Evolutionary conservation across 768 basidiomycete genomes (phyloP).

Genomic region (Calocybe indica): DNA sequence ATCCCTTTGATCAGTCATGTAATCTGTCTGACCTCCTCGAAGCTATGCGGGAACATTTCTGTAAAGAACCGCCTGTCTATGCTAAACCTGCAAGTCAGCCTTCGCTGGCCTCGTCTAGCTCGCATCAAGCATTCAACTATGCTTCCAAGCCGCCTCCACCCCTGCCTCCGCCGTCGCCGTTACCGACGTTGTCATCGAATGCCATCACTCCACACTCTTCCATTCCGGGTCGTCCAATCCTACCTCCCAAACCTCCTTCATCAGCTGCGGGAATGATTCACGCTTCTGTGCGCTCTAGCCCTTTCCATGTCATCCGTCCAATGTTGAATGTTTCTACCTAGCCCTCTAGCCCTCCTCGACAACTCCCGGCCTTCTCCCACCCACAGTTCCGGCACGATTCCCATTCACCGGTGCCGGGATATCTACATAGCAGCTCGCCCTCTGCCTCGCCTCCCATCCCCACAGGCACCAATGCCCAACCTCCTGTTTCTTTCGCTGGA

Average conservation of each 20-base stretch:
- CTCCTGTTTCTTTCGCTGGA: too few species aligned
- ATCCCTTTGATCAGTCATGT: conserved; percentile 52
- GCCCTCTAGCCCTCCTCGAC: conserved; percentile 4
- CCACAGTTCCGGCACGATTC: conserved; percentile 3
- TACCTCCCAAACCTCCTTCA: conserved; percentile 28
- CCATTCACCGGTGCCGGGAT: neutral
- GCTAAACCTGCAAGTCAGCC: conserved; percentile 55
- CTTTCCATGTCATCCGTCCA: neutral
- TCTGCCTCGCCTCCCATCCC: too few species aligned
- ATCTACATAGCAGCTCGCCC: too few species aligned
- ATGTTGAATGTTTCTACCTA: too few species aligned
- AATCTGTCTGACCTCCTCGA: conserved; percentile 67
- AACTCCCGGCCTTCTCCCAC: conserved; percentile 7
- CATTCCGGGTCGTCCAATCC: conserved; percentile 17
- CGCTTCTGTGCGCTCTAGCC: conserved; percentile 2
- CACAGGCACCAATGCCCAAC: too few species aligned
- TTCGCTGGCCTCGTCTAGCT: conserved; percentile 9
- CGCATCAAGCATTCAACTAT: conserved; percentile 15
- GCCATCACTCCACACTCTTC: conserved; percentile 2
- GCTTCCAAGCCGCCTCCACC: conserved; percentile 28
- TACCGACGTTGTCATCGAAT: conserved; percentile 11
- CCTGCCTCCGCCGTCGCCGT: conserved; percentile 14
- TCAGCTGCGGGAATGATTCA: conserved; percentile 4
- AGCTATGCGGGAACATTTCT: conserved; percentile 79
- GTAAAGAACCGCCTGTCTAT: conserved; percentile 82